These are phyloP conservation scores for Allantophomopsis cytisporea DNA, from an alignment of 2,329 filamentous ascomycete species.

Conservation along the genomic window DNA sequence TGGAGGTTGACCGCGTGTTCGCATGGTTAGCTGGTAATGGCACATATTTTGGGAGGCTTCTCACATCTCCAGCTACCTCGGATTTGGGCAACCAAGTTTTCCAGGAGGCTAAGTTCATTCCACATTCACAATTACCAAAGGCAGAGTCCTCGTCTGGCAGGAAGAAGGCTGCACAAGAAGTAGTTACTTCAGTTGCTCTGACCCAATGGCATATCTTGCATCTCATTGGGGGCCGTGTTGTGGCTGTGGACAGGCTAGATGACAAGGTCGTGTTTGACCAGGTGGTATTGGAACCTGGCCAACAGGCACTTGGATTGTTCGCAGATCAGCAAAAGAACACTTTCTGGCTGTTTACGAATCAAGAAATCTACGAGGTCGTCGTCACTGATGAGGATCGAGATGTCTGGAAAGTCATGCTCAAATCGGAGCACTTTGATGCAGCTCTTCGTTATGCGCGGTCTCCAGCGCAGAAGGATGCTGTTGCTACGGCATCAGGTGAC, in stretches of 20 bases:
- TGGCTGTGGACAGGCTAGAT: slow-evolving; percentile 78
- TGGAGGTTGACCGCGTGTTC: slow-evolving; percentile 57
- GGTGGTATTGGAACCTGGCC: slow-evolving; percentile 65
- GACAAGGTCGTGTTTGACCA: slow-evolving; percentile 82
- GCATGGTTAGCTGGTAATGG: slow-evolving; percentile 87
- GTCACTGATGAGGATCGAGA: slow-evolving; percentile 83
- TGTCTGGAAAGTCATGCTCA: slow-evolving; percentile 88
- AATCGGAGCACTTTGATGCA: slow-evolving; percentile 74
- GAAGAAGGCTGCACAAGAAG: slow-evolving; percentile 52
- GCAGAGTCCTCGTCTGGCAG: slow-evolving; percentile 51
- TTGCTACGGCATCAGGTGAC: slow-evolving; percentile 86
- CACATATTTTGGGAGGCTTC: slow-evolving; percentile 73
- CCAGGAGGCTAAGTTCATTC: slow-evolving; percentile 63
- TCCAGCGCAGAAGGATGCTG: slow-evolving; percentile 70
- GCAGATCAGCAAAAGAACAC: slow-evolving; percentile 92
- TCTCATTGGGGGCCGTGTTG: slow-evolving; percentile 68
- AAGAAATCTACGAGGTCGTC: slow-evolving; percentile 89
- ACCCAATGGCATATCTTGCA: slow-evolving; percentile 90
- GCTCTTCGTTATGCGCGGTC: slow-evolving; percentile 78
- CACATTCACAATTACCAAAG: slow-evolving; percentile 58
- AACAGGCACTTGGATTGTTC: slow-evolving; percentile 70
- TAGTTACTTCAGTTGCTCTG: slow-evolving; percentile 66
- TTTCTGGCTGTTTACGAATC: slow-evolving; percentile 86
- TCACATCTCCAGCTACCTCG: slow-evolving; percentile 42
- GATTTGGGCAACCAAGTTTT: slow-evolving; percentile 65